Conservation (phyloP, 768 basidiomycete species). For the Clitopilus hobsonii region DNA sequence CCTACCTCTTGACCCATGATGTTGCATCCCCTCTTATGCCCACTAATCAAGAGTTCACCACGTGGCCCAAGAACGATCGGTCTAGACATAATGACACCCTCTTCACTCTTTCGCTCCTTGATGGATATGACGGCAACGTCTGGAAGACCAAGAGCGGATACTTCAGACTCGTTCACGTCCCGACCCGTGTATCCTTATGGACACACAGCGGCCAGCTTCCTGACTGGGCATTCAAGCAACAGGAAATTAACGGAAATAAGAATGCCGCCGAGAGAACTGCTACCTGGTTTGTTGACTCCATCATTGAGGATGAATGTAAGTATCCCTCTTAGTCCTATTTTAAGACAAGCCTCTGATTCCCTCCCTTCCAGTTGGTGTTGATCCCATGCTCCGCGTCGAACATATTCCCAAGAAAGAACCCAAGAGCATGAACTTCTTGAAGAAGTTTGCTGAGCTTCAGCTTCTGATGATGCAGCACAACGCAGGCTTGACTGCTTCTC, state of each 20-base stretch:
- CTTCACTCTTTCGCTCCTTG: constrained; percentile 72
- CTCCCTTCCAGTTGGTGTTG: constrained; percentile 42
- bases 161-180: constrained; percentile 85
- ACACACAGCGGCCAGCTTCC: constrained; percentile 83
- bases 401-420: constrained; percentile 57
- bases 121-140: constrained; percentile 71
- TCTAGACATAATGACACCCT: constrained; percentile 83
- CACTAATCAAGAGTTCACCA: constrained; percentile 98
- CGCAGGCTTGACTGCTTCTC: constrained; percentile 95
- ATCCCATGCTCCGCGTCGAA: constrained; percentile 48
- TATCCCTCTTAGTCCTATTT: constrained; percentile 4
- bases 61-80: constrained; percentile 76
- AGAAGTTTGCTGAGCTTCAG: constrained; percentile 91
- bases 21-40: constrained; percentile 96
- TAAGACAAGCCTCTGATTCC: constrained; percentile 5
- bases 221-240: constrained; percentile 96
- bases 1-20: constrained; percentile 88
- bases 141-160: constrained; percentile 95
- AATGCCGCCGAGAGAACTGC: constrained; percentile 77
- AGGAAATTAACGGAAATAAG: constrained; percentile 98
- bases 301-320: constrained; percentile 71
- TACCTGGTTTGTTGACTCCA: constrained; percentile 85
- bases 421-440: constrained; percentile 87
- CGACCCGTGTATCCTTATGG: constrained; percentile 93
- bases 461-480: constrained; percentile 97